phyloP scores from a whole-genome alignment of 768 basidiomycete genomes.

The Tricholoma furcatifolium region DNA sequence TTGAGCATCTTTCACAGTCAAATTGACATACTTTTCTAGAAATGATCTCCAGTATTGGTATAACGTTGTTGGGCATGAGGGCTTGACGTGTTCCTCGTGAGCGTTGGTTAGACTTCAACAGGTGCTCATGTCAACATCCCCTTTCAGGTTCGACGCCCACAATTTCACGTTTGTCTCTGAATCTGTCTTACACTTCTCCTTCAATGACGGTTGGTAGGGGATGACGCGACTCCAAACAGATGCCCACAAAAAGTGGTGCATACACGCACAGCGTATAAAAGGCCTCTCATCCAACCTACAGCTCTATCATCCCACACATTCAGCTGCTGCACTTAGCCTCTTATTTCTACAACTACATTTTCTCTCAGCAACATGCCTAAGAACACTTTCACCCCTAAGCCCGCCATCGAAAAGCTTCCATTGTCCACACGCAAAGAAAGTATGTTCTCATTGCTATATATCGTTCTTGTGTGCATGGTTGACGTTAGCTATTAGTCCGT shows the following conservation, averaged over 20 bases:
- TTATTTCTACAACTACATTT: background rate
- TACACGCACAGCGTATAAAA: conserved; percentile 10
- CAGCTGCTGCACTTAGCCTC: background rate
- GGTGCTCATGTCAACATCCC: no score
- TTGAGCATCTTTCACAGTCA: no score
- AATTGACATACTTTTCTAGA: no score
- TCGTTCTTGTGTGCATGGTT: background rate
- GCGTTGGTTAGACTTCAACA: no score
- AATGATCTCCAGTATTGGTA: no score
- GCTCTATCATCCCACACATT: background rate
- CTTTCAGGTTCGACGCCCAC: no score
- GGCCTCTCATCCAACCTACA: background rate
- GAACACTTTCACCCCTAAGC: conserved; percentile 16
- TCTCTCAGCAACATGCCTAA: conserved; percentile 14
- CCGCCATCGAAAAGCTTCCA: conserved; percentile 21
- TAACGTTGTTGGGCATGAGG: no score
- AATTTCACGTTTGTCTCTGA: no score
- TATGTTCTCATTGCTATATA: background rate
- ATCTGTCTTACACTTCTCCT: no score
- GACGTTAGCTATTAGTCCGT: conserved; percentile 25
- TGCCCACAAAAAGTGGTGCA: background rate
- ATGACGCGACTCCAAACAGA: no score
- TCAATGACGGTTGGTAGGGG: no score
- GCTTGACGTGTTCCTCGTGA: no score
- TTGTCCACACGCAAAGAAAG: conserved; percentile 23